Conservation (phyloP, 331 rosid species). For the Ulmus americana region DNA sequence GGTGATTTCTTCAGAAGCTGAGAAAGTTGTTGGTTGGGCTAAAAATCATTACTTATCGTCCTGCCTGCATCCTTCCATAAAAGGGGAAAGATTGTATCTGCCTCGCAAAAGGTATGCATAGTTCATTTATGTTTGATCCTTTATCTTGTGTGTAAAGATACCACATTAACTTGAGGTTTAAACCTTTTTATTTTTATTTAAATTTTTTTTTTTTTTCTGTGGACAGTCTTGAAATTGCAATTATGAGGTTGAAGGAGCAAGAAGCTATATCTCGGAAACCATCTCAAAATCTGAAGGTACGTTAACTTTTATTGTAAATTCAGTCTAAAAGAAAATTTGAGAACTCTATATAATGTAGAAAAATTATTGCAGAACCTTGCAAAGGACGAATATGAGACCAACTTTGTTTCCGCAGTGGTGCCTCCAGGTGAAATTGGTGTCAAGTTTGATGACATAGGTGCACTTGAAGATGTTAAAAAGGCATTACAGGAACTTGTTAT, state of each 20-base stretch:
- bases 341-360: slow-evolving; percentile 6
- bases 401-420: slow-evolving; percentile 86
- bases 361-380: slow-evolving; percentile 69
- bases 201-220: too few species aligned
- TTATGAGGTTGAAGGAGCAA: slow-evolving; percentile 71
- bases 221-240: slow-evolving; percentile 76
- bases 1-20: slow-evolving; percentile 59
- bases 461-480: slow-evolving; percentile 88
- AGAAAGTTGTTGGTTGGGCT: slow-evolving; percentile 94
- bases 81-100: slow-evolving; percentile 66
- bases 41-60: slow-evolving; percentile 78
- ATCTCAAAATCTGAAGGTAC: slow-evolving; percentile 79
- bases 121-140: neutral
- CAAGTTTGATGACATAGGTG: slow-evolving; percentile 92
- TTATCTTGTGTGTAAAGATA: neutral
- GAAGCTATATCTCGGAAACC: slow-evolving; percentile 63
- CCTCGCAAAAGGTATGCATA: slow-evolving; percentile 74
- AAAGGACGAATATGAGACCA: slow-evolving; percentile 89
- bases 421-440: slow-evolving; percentile 97
- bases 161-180: slow-evolving; percentile 20
- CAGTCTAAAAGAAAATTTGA: slow-evolving; percentile 2
- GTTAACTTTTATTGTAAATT: slow-evolving; percentile 13
- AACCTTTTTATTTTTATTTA: slow-evolving; percentile 13
- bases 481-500: slow-evolving; percentile 88
- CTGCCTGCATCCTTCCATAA: slow-evolving; percentile 58